phyloP scores from a whole-genome alignment of 371 early-diverging fungal genomes.

The Syncephalastrum contaminatum region DNA sequence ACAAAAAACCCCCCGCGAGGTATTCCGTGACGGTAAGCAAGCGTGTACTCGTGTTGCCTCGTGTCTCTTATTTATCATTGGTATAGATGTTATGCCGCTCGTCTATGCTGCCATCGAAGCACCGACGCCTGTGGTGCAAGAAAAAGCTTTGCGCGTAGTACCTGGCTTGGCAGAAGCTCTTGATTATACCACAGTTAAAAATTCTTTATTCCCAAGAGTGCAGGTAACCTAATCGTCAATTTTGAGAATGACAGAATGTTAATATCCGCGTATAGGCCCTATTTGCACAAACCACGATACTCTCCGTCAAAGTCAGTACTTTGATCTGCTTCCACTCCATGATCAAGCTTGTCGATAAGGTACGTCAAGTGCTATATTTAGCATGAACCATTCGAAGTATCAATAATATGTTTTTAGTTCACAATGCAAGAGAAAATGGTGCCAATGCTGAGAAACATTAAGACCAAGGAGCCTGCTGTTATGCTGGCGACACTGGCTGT shows the following conservation, averaged over 20 bases:
- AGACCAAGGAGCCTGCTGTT: slow-evolving; percentile 77
- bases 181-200: slow-evolving; percentile 71
- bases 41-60: neutral
- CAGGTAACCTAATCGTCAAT: slow-evolving; percentile 35
- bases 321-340: slow-evolving; percentile 76
- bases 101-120: slow-evolving; percentile 71
- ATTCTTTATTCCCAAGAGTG: slow-evolving; percentile 72
- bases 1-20: slow-evolving; percentile 59
- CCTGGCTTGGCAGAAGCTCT: slow-evolving; percentile 62
- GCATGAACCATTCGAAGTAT: neutral
- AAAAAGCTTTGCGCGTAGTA: slow-evolving; percentile 72
- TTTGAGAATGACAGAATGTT: too few relatives aligned
- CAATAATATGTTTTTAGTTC: slow-evolving; percentile 22
- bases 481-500: slow-evolving; percentile 80
- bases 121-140: slow-evolving; percentile 67
- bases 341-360: slow-evolving; percentile 74
- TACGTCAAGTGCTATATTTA: slow-evolving; percentile 10
- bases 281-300: slow-evolving; percentile 64
- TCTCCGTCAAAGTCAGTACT: slow-evolving; percentile 75
- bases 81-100: slow-evolving; percentile 70
- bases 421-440: slow-evolving; percentile 75
- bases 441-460: slow-evolving; percentile 74
- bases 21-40: slow-evolving; percentile 56
- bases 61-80: neutral
- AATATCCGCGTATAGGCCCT: slow-evolving; percentile 37